Conservation (phyloP, 2,329 filamentous ascomycete species). For the Stemphylium vesicarium region DNA sequence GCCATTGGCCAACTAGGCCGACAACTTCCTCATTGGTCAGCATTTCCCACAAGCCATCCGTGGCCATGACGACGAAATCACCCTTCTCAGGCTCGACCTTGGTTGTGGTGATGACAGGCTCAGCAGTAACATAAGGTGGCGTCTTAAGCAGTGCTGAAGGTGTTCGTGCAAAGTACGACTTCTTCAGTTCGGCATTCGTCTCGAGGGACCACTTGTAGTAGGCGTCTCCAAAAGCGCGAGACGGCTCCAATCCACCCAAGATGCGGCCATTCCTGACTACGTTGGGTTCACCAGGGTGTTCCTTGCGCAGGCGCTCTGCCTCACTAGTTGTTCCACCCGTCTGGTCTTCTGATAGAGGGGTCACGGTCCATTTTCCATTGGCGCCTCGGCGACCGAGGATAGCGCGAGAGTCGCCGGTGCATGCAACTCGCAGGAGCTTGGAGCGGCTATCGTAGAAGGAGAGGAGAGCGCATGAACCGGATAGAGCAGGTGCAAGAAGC, state of each 20-base stretch:
- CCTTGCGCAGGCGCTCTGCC: constrained; percentile 77
- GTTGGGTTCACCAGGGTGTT: constrained; percentile 87
- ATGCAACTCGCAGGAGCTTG: constrained; percentile 89
- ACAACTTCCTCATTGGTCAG: constrained; percentile 98
- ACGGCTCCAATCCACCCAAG: constrained; percentile 89
- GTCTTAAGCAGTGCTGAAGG: constrained; percentile 81
- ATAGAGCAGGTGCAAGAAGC: constrained; percentile 87
- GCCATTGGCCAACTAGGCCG: constrained; percentile 94
- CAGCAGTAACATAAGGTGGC: constrained; percentile 95
- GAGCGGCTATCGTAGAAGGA: constrained; percentile 93
- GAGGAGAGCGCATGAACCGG: constrained; percentile 94
- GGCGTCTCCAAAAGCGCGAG: constrained; percentile 93
- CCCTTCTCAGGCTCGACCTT: constrained; percentile 87
- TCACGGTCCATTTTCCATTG: constrained; percentile 92
- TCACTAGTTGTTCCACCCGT: constrained; percentile 90
- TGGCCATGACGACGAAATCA: constrained; percentile 95
- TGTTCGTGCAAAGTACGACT: constrained; percentile 84
- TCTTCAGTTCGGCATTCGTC: constrained; percentile 80
- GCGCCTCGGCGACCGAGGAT: constrained; percentile 80
- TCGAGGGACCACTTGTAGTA: constrained; percentile 95
- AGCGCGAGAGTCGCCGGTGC: constrained; percentile 94
- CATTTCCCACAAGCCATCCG: constrained; percentile 99
- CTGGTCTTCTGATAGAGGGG: constrained; percentile 87
- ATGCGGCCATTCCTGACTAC: constrained; percentile 90
- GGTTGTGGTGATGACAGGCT: constrained; percentile 92